Conservation (phyloP, 306 rosid genomes). For the Sechiopsis laciniata region DNA sequence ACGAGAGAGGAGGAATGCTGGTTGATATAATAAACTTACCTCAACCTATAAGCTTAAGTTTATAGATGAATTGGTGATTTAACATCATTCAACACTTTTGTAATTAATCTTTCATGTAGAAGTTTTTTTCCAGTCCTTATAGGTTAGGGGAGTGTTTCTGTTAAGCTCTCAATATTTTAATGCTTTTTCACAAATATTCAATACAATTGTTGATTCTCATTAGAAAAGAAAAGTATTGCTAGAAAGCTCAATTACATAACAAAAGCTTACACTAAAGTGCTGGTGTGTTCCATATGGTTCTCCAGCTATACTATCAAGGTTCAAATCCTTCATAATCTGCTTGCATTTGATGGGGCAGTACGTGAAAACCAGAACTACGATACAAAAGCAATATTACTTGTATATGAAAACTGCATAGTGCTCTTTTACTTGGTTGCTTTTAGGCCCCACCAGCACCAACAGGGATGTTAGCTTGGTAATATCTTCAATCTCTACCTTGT, state of each 20-base stretch:
- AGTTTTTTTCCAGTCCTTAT: not conserved
- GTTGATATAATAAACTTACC: no score
- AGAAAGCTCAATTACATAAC: not conserved
- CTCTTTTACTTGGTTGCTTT: conserved; percentile 67
- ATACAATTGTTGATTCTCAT: not conserved
- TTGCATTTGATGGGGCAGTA: conserved; percentile 14
- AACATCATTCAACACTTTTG: not conserved
- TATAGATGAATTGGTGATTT: no score
- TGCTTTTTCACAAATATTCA: not conserved
- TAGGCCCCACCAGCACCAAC: conserved; percentile 83
- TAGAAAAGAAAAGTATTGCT: not conserved
- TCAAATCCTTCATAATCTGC: conserved; percentile 73
- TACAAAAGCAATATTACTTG: conserved; percentile 6
- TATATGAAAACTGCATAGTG: conserved; percentile 4
- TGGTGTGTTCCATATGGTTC: conserved; percentile 76
- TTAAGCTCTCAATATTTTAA: not conserved
- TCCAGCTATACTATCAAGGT: conserved; percentile 69
- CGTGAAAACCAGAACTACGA: conserved; percentile 21
- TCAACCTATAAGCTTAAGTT: no score
- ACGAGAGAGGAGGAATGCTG: no score
- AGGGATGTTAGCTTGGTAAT: conserved; percentile 71
- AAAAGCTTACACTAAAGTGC: conserved; percentile 65
- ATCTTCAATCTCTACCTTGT: conserved; percentile 88
- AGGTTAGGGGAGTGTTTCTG: not conserved
- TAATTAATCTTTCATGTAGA: not conserved